phyloP scores from a whole-genome alignment of 352 stramenopile genomes.

The Globisporangium nodosum region DNA sequence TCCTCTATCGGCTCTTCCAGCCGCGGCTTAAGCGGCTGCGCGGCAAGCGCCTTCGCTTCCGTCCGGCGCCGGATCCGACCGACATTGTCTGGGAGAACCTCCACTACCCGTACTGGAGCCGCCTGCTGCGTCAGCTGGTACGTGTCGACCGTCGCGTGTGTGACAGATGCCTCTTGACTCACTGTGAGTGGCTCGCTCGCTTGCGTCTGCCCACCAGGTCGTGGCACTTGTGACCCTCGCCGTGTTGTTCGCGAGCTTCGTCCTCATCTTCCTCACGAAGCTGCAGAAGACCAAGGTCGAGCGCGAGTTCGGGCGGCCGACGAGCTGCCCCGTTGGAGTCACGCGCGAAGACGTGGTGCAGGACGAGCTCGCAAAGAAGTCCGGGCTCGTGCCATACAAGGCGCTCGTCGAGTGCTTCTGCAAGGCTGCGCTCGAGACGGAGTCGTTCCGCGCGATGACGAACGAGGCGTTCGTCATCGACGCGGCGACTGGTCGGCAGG shows the following conservation, averaged over 20 bases:
- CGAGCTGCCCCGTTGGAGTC: slow-evolving; percentile 51
- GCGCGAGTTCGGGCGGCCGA: slow-evolving; percentile 53
- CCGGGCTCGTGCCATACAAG: slow-evolving; percentile 56
- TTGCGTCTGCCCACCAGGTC: slow-evolving; percentile 18
- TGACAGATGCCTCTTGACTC: background rate
- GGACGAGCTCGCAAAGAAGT: slow-evolving; percentile 56
- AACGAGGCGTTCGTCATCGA: slow-evolving; percentile 46
- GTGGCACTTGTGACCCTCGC: slow-evolving; percentile 63
- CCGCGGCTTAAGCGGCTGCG: slow-evolving; percentile 52
- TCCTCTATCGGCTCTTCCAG: slow-evolving; percentile 72
- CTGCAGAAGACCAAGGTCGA: slow-evolving; percentile 70
- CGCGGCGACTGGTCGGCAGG: slow-evolving; percentile 19
- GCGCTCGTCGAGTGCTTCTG: slow-evolving; percentile 78
- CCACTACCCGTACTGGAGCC: slow-evolving; percentile 53
- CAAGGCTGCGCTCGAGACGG: slow-evolving; percentile 40
- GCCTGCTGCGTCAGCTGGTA: slow-evolving; percentile 60
- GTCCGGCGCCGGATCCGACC: slow-evolving; percentile 64
- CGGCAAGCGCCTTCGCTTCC: slow-evolving; percentile 69
- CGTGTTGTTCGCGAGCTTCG: slow-evolving; percentile 69
- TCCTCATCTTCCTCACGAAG: slow-evolving; percentile 71
- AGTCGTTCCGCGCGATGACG: slow-evolving; percentile 61
- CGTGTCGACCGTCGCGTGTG: background rate
- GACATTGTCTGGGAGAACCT: slow-evolving; percentile 86
- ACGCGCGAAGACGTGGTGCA: slow-evolving; percentile 61
- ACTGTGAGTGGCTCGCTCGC: background rate